These are phyloP conservation scores for Sextonia rubra DNA, from an alignment of 164 flowering plant species.

Conservation along the genomic window DNA sequence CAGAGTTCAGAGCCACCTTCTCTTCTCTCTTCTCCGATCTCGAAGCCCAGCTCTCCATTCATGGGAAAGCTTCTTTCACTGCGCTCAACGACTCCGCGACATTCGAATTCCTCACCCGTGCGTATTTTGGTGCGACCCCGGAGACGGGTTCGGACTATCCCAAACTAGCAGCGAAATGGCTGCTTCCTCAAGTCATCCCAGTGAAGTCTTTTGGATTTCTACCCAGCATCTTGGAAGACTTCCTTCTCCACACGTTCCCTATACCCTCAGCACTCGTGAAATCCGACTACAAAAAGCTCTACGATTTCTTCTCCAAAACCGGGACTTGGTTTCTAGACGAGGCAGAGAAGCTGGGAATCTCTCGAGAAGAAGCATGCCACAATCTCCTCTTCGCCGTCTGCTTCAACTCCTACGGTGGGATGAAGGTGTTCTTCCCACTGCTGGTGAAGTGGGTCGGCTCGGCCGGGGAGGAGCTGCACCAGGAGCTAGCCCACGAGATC, in stretches of 20 bases:
- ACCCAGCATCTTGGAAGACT: conserved; percentile 29
- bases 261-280: conserved; percentile 32
- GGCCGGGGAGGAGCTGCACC: conserved; percentile 39
- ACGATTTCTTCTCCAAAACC: conserved; percentile 20
- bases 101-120: conserved; percentile 26
- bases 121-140: conserved; percentile 21
- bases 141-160: conserved; percentile 26
- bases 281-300: conserved; percentile 28
- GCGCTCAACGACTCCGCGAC: conserved; percentile 14
- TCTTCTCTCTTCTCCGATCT: conserved; percentile 11
- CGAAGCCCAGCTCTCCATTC: conserved; percentile 15
- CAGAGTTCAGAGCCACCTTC: conserved; percentile 18
- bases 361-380: conserved; percentile 46
- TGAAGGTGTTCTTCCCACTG: conserved; percentile 29
- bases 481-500: conserved; percentile 34
- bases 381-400: conserved; percentile 37
- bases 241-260: conserved; percentile 32
- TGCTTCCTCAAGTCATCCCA: conserved; percentile 34
- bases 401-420: conserved; percentile 46
- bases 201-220: conserved; percentile 22
- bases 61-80: conserved; percentile 24
- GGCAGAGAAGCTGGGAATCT: conserved; percentile 35
- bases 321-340: conserved; percentile 25
- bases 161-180: conserved; percentile 22
- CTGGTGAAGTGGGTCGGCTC: conserved; percentile 37